These are phyloP conservation scores for Pilatotrama ljubarskyi DNA, from an alignment of 768 basidiomycete genomes.

Conservation along the genomic window DNA sequence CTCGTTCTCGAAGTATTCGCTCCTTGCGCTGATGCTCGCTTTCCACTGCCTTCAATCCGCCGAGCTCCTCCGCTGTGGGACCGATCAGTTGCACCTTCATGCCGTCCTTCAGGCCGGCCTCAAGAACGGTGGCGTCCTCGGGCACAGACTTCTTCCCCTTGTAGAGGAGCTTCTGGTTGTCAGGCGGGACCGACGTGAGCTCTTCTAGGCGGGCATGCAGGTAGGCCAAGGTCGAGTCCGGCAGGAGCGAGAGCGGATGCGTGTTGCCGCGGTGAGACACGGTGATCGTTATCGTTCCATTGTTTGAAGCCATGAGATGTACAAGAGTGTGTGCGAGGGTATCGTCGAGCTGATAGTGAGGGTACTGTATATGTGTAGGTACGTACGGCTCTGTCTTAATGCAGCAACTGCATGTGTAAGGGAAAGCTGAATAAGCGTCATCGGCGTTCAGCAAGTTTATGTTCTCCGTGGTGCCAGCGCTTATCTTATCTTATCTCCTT, in stretches of 20 bases:
- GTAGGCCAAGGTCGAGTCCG: constrained; percentile 48
- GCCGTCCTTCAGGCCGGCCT: constrained; percentile 64
- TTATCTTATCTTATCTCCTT: too few species aligned
- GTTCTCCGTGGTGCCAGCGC: too few species aligned
- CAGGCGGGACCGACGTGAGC: constrained; percentile 64
- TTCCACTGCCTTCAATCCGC: constrained; percentile 55
- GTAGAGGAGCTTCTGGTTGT: constrained; percentile 70
- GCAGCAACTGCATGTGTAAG: not conserved
- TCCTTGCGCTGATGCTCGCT: constrained; percentile 57
- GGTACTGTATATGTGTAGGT: too few species aligned
- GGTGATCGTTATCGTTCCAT: constrained; percentile 20
- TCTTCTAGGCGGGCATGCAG: constrained; percentile 57
- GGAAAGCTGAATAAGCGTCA: constrained; percentile 4
- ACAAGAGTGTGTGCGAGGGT: not conserved
- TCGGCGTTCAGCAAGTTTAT: too few species aligned
- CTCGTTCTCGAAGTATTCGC: constrained; percentile 58
- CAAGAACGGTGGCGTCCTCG: constrained; percentile 30
- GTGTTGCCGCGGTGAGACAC: constrained; percentile 51
- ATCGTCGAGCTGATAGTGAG: not conserved
- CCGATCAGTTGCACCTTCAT: constrained; percentile 72
- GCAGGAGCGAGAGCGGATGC: constrained; percentile 49
- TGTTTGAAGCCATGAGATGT: not conserved
- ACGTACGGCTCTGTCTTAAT: not conserved
- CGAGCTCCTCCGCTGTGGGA: constrained; percentile 58
- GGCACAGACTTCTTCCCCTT: constrained; percentile 57